A percentile compares a stretch with the other conserved stretches of the same genome.
phyloP scores from a whole-genome alignment of 768 basidiomycete genomes.

The Boletus edulis region DNA sequence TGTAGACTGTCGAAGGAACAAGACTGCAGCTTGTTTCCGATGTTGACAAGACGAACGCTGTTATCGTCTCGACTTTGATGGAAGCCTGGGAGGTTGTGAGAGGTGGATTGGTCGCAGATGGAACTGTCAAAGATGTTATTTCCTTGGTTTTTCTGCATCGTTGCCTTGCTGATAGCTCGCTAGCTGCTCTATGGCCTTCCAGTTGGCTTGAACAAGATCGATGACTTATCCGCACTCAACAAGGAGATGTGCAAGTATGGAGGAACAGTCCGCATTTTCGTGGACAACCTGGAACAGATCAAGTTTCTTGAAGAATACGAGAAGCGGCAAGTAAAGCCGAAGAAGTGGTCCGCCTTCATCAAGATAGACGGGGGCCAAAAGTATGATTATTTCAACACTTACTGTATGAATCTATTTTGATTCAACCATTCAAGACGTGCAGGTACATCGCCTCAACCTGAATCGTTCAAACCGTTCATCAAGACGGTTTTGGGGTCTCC shows the following conservation, averaged over 20 bases:
- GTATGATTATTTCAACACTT: constrained; percentile 40
- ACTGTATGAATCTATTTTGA: background rate
- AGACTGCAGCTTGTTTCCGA: constrained; percentile 61
- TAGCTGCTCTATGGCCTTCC: constrained; percentile 85
- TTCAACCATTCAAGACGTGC: constrained; percentile 56
- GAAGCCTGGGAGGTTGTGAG: constrained; percentile 76
- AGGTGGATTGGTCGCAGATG: constrained; percentile 66
- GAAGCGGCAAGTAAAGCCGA: constrained; percentile 34
- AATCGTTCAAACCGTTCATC: constrained; percentile 55
- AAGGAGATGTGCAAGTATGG: constrained; percentile 52
- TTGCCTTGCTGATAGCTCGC: constrained; percentile 3
- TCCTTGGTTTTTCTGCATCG: background rate
- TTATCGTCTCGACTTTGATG: constrained; percentile 80
- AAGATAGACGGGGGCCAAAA: constrained; percentile 78
- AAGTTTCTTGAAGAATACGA: constrained; percentile 62
- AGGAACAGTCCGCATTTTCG: constrained; percentile 62
- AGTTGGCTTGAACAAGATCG: constrained; percentile 64
- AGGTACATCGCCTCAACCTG: constrained; percentile 55
- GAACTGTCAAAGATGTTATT: constrained; percentile 71
- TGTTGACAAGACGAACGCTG: constrained; percentile 52
- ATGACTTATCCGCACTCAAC: constrained; percentile 61
- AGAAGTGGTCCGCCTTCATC: constrained; percentile 74
- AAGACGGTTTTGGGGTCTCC: constrained; percentile 50
- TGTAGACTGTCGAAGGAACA: constrained; percentile 73
- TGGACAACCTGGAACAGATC: constrained; percentile 78